A percentile compares a stretch with the other conserved stretches of the same genome.
These are phyloP conservation scores for Epichloe gansuensis DNA, from an alignment of 2,329 filamentous ascomycete species.

Conservation along the genomic window DNA sequence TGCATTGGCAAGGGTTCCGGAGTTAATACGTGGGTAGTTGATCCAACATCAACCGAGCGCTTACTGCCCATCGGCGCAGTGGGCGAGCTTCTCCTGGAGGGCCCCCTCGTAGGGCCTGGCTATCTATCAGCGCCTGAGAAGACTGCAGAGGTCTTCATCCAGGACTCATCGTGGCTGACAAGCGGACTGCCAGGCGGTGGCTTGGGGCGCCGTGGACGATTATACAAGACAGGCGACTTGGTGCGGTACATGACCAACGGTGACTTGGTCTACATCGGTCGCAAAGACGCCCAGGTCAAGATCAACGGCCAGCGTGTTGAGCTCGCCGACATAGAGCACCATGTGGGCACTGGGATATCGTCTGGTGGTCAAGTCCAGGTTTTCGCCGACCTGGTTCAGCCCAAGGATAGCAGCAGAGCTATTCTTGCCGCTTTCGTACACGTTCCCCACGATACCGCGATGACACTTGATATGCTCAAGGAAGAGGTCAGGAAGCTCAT, in stretches of 20 bases:
- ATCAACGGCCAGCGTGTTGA: slow-evolving; percentile 41
- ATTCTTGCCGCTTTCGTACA: no score
- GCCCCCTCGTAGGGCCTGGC: slow-evolving; percentile 32
- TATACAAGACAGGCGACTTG: slow-evolving; percentile 34
- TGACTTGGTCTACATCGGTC: slow-evolving; percentile 30
- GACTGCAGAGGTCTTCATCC: slow-evolving; percentile 26
- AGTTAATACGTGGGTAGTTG: background rate
- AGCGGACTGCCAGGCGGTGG: background rate
- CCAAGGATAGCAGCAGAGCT: no score
- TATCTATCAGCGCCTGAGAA: slow-evolving; percentile 34
- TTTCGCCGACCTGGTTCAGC: background rate
- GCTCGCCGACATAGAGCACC: slow-evolving; percentile 18
- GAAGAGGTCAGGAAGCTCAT: no score
- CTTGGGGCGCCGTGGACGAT: slow-evolving; percentile 7
- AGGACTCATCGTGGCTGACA: background rate
- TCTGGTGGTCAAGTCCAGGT: no score
- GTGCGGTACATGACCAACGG: no score
- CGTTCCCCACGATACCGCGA: no score
- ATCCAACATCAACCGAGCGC: slow-evolving; percentile 1
- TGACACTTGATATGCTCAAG: no score
- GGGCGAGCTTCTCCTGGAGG: slow-evolving; percentile 27
- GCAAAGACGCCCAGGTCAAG: slow-evolving; percentile 43
- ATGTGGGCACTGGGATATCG: background rate
- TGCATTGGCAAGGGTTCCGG: background rate
- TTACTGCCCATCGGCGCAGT: slow-evolving; percentile 19